Percentiles rank a stretch among this genome's conserved stretches.
phyloP scores from a whole-genome alignment of 352 stramenopile species.

The Phytophthora tubulina region DNA sequence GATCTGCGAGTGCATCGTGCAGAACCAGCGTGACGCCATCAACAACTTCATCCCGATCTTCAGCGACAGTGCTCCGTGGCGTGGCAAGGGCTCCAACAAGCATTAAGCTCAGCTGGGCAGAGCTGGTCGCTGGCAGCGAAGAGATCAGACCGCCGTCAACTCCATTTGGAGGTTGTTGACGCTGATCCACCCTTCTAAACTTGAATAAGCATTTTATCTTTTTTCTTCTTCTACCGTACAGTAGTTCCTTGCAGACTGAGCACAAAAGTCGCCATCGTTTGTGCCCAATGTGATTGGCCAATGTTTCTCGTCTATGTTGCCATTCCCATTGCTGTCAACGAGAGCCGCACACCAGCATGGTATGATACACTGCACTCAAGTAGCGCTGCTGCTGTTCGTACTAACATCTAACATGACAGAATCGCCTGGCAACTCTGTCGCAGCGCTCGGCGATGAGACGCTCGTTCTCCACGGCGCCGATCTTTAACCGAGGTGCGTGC shows the following conservation, averaged over 20 bases:
- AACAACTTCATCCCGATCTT: conserved; percentile 99
- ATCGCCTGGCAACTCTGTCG: conserved; percentile 32
- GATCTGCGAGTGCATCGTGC: conserved; percentile 99
- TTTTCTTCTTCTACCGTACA: neutral
- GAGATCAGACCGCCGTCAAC: conserved; percentile 2
- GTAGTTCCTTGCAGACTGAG: no score
- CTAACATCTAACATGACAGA: conserved; percentile 22
- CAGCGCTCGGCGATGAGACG: conserved; percentile 36
- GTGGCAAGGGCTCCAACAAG: conserved; percentile 72
- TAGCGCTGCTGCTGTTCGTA: neutral
- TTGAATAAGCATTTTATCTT: conserved; percentile 41
- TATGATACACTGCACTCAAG: neutral
- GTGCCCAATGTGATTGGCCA: conserved; percentile 17
- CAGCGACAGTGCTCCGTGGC: conserved; percentile 95
- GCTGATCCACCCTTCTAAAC: conserved; percentile 21
- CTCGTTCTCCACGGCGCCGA: conserved; percentile 57
- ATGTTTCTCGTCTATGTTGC: conserved; percentile 19
- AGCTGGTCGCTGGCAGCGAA: neutral
- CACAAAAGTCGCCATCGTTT: neutral
- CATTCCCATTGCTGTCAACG: conserved; percentile 16
- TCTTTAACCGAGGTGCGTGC: conserved; percentile 71
- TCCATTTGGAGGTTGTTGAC: neutral
- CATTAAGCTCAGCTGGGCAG: conserved; percentile 32
- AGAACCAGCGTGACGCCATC: conserved; percentile 99
- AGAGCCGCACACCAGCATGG: conserved; percentile 32